Evolutionary conservation across 495 filamentous ascomycete species (phyloP).

Genomic region (Penicillium macrosclerotiorum): DNA sequence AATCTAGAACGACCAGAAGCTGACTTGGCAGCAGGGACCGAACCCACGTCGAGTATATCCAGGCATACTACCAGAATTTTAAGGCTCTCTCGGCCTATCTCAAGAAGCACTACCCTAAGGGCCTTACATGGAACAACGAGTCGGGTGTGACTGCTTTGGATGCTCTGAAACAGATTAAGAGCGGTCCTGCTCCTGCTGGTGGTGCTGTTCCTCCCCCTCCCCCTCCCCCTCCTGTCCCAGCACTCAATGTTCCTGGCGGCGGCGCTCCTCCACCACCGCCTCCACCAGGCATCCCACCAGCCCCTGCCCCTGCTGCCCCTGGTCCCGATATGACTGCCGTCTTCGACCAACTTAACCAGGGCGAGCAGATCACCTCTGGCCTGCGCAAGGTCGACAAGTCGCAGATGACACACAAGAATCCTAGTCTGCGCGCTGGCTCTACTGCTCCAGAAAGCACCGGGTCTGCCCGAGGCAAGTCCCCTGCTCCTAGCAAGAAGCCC

Average conservation of each 20-base stretch:
- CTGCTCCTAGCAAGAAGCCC: slow-evolving; percentile 82
- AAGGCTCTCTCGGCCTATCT: slow-evolving; percentile 76
- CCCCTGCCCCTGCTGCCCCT: slow-evolving; percentile 28
- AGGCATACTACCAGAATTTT: slow-evolving; percentile 84
- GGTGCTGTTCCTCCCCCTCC: slow-evolving; percentile 50
- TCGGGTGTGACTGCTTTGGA: slow-evolving; percentile 71
- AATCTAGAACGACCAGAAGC: neutral
- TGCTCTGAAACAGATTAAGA: slow-evolving; percentile 60
- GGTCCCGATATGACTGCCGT: slow-evolving; percentile 72
- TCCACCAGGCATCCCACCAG: slow-evolving; percentile 43
- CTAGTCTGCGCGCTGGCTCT: slow-evolving; percentile 72
- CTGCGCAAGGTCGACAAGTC: slow-evolving; percentile 91
- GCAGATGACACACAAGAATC: slow-evolving; percentile 98
- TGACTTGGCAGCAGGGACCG: slow-evolving; percentile 55
- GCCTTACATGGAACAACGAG: slow-evolving; percentile 84
- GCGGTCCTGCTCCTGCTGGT: slow-evolving; percentile 43
- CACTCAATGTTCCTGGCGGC: slow-evolving; percentile 51
- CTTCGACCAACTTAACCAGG: slow-evolving; percentile 87
- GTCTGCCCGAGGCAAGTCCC: slow-evolving; percentile 64
- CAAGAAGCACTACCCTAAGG: slow-evolving; percentile 72
- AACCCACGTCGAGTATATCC: slow-evolving; percentile 79
- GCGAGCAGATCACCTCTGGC: slow-evolving; percentile 77
- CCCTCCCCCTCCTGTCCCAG: slow-evolving; percentile 56
- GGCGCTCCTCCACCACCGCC: slow-evolving; percentile 82
- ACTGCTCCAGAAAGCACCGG: slow-evolving; percentile 59